Conservation (phyloP, 2,329 filamentous ascomycete genomes). For the Pseudogymnoascus verrucosus region DNA sequence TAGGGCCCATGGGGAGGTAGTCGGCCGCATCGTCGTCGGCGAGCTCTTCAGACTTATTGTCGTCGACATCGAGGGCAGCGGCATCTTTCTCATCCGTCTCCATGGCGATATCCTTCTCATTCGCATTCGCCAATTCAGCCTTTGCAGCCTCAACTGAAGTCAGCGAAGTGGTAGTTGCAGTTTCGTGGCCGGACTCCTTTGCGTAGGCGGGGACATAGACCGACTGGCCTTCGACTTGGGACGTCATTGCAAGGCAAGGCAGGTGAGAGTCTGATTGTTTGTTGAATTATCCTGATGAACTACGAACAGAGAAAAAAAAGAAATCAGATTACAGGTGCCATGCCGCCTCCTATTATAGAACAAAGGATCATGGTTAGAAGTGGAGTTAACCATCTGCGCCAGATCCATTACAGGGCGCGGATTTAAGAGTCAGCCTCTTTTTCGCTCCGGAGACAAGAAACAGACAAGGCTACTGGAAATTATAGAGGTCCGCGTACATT, state of each 20-base stretch:
- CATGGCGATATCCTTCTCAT: not conserved
- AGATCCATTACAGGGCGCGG: not conserved
- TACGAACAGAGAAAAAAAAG: not conserved
- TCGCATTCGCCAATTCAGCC: not conserved
- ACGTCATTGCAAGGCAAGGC: not conserved
- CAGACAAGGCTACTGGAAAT: not conserved
- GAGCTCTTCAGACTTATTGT: not conserved
- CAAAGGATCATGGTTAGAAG: not conserved
- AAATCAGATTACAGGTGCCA: not conserved
- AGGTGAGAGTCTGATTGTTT: not conserved
- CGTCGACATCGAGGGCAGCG: not conserved
- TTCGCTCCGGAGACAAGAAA: not conserved
- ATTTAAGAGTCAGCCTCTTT: conserved; percentile 1
- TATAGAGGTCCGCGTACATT: not conserved
- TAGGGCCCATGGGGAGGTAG: conserved; percentile 11
- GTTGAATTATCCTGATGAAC: not conserved
- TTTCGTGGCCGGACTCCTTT: not conserved
- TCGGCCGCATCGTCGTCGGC: not conserved
- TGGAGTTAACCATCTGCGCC: not conserved
- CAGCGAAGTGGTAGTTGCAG: not conserved
- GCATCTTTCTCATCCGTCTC: not conserved
- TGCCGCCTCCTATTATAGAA: not conserved
- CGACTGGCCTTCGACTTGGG: conserved; percentile 1
- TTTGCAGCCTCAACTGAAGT: not conserved
- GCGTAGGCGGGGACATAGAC: not conserved